Base-by-base conservation (phyloP, 1,139 yeast species). In the Sugiyamaella grinbergsii region DNA sequence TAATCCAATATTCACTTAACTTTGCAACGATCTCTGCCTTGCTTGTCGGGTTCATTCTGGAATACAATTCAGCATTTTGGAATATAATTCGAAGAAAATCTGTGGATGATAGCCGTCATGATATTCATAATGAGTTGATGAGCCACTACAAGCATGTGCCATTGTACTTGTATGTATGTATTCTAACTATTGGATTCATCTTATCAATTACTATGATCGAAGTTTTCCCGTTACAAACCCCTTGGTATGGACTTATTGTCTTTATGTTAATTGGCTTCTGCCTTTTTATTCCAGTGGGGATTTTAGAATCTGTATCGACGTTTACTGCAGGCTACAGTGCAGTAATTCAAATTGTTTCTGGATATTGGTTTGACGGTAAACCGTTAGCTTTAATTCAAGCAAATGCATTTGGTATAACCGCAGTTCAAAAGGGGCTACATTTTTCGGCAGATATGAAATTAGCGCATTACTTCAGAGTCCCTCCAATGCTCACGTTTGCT, bases 331-430 rank as follows among this genome's bases (percentile, higher is more conserved):
- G 81, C 16, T 71, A 82, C 56, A 80, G 80, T 56, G 82, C 82
- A 7, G 68, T 82, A 1, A 62, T 81, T 40, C 78, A 73, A 58
- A 73, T 85, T 5, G 73, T 78, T 20, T 77, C 83, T 22, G 86
- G 88, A 26, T 80, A 81, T 57, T 81, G 83, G n/a, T 59, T 81
- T 44, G 85, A 83, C 33, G 84, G 84, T 52, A 80, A 81, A 54
- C 84, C 83, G 31, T 67, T 73, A 50, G 85, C 86, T 2, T 67
- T 81, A 56, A 80, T 77, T 73, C 73, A 76, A 42, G 69, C 80
- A 42, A 80, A 79, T 64, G 78, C 82, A 1, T 73, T 73, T 56
- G 87, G 85, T 37, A 76, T 75, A 59, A 80, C 79, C 62, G 79
- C 81, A 57, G 81, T 77, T 64, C 78, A 78, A 2, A 85, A 81